Base-by-base conservation (phyloP, 2,329 filamentous ascomycete genomes). In the Pyrenochaeta sp. region DNA sequence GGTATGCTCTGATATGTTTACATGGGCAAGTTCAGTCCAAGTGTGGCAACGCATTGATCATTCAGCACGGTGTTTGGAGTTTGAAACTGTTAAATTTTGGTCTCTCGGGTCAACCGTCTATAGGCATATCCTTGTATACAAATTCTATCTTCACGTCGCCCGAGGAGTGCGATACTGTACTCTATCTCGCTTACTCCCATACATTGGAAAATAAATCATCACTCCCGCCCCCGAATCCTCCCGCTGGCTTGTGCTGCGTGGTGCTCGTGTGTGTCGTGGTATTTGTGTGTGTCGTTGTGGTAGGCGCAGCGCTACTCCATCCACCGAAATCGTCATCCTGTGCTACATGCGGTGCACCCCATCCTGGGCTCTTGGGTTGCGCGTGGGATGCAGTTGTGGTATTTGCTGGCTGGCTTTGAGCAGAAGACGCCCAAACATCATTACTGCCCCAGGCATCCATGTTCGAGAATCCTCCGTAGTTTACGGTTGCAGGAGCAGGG, bases 191-290 rank as follows among this genome's bases (percentile, higher is more conserved):
- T 40, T 81, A 97, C 80, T 93, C 86, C 94, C 94, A 98, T 49
- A 98, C 94, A 78, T 98, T 98, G 32, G 90, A 93, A 79, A 98
- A 98, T 71, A 98, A 77, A 80, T 98, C 94, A 65, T 97, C 94
- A 50, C 79, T 78, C 32, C 80, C 77, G 30, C 79, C 82, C 53
- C 87, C 88, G 54, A 80, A 75, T 3, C 86, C 86, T 24, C 83
- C 80, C 27, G 84, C 79, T 34, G 88, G 81, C 48, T 84, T 79
- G 13, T 77, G 78, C 24, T 60, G 45, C n/a, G 61, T 58, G 2
- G 57, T 60, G 1, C 55, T 59, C 2, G 61, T 64, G 22, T 65
- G 61, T 9, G 68, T 68, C 7, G 70, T 74, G 0, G 78, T 74
- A 8, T 82, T 79, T 37, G 79, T 52, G 2, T 51, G 47, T 5